A percentile compares a stretch with the other conserved stretches of the same genome.
phyloP scores from a whole-genome alignment of 106 monocot species.

The Ottelia alismoides region DNA sequence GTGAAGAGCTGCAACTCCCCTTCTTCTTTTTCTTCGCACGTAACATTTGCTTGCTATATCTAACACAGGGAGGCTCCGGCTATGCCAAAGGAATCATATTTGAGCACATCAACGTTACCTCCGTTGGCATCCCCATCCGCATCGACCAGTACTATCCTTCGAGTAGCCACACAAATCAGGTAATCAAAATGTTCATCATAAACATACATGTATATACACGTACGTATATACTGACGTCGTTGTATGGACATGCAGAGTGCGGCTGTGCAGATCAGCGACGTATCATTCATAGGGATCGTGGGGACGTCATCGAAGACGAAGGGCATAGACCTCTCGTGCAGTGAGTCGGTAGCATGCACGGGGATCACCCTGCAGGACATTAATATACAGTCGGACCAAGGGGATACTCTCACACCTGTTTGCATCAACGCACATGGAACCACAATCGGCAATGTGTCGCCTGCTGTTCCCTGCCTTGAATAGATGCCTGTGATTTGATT shows the following conservation, averaged over 20 bases:
- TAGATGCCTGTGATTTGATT: too few species aligned
- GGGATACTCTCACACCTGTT: background rate
- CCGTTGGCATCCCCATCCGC: conserved; percentile 10
- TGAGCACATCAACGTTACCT: conserved; percentile 3
- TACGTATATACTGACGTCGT: too few species aligned
- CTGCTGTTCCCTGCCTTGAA: conserved; percentile 12
- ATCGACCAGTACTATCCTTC: conserved; percentile 26
- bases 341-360: conserved; percentile 4
- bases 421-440: conserved; percentile 12
- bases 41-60: too few species aligned
- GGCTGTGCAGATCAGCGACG: conserved; percentile 18
- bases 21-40: too few species aligned
- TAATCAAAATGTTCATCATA: too few species aligned
- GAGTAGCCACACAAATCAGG: background rate
- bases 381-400: background rate
- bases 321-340: conserved; percentile 7
- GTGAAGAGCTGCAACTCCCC: too few species aligned
- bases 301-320: conserved; percentile 2
- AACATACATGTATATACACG: too few species aligned
- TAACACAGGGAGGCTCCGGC: conserved; percentile 19
- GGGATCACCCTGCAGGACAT: conserved; percentile 5
- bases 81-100: conserved; percentile 17
- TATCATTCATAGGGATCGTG: conserved; percentile 2
- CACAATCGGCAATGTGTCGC: background rate
- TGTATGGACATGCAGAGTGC: conserved; percentile 2